Percentiles rank a stretch among this genome's conserved stretches.
Conservation (phyloP, 208 protist genomes). For the Leishmania major region DNA sequence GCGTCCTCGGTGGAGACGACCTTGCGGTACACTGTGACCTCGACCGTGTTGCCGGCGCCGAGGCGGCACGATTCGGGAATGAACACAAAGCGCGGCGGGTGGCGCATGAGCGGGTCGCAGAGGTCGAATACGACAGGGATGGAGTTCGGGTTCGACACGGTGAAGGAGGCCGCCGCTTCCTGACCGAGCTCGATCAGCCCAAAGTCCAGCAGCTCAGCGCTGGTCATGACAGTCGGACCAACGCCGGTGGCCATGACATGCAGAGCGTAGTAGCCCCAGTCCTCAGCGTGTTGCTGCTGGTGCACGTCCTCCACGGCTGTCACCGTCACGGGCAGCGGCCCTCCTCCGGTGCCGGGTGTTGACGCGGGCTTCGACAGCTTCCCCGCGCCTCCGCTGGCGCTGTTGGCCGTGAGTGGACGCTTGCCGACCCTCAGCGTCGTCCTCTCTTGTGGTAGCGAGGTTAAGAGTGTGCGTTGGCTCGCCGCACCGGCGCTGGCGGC, state of each 20-base stretch:
- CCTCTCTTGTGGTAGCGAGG: neutral
- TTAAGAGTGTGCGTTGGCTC: constrained; percentile 1
- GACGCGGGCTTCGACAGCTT: neutral
- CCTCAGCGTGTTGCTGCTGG: constrained; percentile 60
- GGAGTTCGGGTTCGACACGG: constrained; percentile 87
- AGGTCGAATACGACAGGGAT: constrained; percentile 78
- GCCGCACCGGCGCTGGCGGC: neutral
- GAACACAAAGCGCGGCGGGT: constrained; percentile 87
- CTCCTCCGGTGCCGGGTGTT: neutral
- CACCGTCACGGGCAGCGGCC: neutral
- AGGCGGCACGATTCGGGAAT: constrained; percentile 73
- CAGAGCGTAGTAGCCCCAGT: constrained; percentile 34
- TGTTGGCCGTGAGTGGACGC: constrained; percentile 4
- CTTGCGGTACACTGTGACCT: constrained; percentile 90
- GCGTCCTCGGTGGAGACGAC: constrained; percentile 73
- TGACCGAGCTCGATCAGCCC: constrained; percentile 79
- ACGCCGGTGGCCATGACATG: constrained; percentile 66
- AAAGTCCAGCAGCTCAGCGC: constrained; percentile 85
- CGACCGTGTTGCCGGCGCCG: constrained; percentile 73
- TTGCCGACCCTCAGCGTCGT: neutral
- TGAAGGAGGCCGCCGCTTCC: constrained; percentile 81
- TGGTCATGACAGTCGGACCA: constrained; percentile 75
- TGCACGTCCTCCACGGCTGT: constrained; percentile 37
- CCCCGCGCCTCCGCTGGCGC: neutral
- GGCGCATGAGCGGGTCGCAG: constrained; percentile 75